Evolutionary conservation across 192 early-diverging fungal species (phyloP).

Genomic region (Coemansia sp.): DNA sequence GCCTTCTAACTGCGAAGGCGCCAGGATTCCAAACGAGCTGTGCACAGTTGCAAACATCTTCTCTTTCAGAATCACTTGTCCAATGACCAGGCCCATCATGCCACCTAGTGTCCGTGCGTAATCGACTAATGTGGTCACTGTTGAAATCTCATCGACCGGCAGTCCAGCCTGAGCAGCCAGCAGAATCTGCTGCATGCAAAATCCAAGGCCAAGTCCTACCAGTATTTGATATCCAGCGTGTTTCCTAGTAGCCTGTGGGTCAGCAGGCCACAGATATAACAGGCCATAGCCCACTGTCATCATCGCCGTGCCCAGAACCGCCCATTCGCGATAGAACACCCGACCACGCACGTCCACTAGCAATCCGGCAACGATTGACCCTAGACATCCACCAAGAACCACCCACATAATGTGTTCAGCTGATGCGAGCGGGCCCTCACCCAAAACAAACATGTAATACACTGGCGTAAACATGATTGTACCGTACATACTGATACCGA

Average conservation of each 20-base stretch:
- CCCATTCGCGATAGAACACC: conserved; percentile 38
- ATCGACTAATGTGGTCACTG: conserved; percentile 49
- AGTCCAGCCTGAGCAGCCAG: conserved; percentile 42
- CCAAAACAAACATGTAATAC: conserved; percentile 43
- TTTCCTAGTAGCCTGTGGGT: conserved; percentile 7
- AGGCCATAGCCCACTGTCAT: conserved; percentile 48
- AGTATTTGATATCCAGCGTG: conserved; percentile 39
- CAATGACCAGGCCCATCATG: conserved; percentile 52
- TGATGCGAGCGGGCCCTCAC: conserved; percentile 20
- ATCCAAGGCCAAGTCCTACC: conserved; percentile 46
- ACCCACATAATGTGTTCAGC: conserved; percentile 39
- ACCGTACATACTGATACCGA: conserved; percentile 51
- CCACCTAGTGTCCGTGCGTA: conserved; percentile 53
- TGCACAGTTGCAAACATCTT: conserved; percentile 37
- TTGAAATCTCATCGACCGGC: conserved; percentile 40
- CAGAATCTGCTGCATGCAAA: conserved; percentile 52
- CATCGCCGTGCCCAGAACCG: conserved; percentile 38
- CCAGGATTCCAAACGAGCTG: conserved; percentile 19
- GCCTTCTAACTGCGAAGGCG: conserved; percentile 12
- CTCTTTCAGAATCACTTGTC: conserved; percentile 48
- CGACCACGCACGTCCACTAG: conserved; percentile 33
- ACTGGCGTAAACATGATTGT: conserved; percentile 55
- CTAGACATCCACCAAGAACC: conserved; percentile 29
- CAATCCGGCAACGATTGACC: conserved; percentile 23
- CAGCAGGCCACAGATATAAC: conserved; percentile 38